Evolutionary conservation across 1,284 basidiomycete species (phyloP), one percentile per base, ranked within the genome.

Genomic region (Wolfiporia cocos): DNA sequence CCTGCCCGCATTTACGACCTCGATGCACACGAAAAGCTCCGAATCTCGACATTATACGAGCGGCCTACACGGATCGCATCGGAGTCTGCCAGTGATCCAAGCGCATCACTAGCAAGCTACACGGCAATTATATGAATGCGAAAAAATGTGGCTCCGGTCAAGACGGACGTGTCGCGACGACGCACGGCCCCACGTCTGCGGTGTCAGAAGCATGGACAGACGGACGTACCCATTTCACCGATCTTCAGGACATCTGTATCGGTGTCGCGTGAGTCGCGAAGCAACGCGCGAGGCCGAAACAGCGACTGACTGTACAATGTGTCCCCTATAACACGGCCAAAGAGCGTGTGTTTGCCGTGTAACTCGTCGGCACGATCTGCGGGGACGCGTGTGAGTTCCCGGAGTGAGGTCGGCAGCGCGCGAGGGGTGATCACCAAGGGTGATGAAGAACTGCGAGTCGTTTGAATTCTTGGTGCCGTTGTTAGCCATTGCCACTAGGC

Each of bases 401-500:
- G 19, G 23, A 24, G 12, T 38, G 19, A 1, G 7, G 7, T 34
- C 11, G 9, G 10, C 7, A 7, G 9, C 17, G 32, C 15, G 15
- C 18, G 34, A 20, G 11, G 15, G 11, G 11, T 19, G 9, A 67
- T 30, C 46, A 89, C 88, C 86, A 0, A 95, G 76, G 0, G 92
- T 95, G 40, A 95, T 86, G 60, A 96, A 86, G 67, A 94, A 96
- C 57, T 93, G 90, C 0, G 85, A 89, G 43, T 88, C 87, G 52
- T 93, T 93, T 10, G 87, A 81, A 58, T 92, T 75, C 61, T 89
- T 86, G 35, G 73, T 73, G 12, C 91, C 90, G 44, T 81, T 84
- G 57, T 96, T 97, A 2, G 95, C 95, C 90, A 96, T 95, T 0
- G 77, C 96, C 1, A 99, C 81, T 4, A 99, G 62, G 0, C 95